Conservation (phyloP, 768 basidiomycete genomes). For the Boletus vinaceobasis region DNA sequence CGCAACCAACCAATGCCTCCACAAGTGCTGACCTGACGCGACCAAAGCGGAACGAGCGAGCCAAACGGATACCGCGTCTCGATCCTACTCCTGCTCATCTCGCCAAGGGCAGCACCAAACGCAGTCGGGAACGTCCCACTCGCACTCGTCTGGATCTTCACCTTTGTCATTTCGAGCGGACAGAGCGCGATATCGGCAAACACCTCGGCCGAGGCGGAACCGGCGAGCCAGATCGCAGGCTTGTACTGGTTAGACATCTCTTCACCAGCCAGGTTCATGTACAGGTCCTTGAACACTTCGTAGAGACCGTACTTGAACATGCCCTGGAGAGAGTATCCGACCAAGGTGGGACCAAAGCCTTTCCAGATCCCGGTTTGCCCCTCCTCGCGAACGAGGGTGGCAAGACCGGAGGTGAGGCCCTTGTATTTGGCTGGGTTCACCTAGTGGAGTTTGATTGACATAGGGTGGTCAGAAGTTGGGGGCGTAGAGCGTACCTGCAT, state of each 20-base stretch:
- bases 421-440: slow-evolving; percentile 75
- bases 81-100: slow-evolving; percentile 63
- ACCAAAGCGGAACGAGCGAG: slow-evolving; percentile 83
- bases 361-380: slow-evolving; percentile 88
- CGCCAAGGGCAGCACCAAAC: slow-evolving; percentile 65
- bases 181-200: slow-evolving; percentile 96
- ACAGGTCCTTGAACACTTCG: slow-evolving; percentile 92
- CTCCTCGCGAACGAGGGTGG: slow-evolving; percentile 72
- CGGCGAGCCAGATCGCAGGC: slow-evolving; percentile 88
- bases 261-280: slow-evolving; percentile 88
- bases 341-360: slow-evolving; percentile 87
- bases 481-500: slow-evolving; percentile 62
- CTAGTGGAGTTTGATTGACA: slow-evolving; percentile 33
- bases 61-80: slow-evolving; percentile 86
- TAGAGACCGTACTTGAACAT: slow-evolving; percentile 99
- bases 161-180: slow-evolving; percentile 91
- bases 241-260: slow-evolving; percentile 78
- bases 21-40: slow-evolving; percentile 62
- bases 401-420: slow-evolving; percentile 59
- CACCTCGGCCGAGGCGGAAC: slow-evolving; percentile 92
- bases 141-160: slow-evolving; percentile 82
- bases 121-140: slow-evolving; percentile 73
- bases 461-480: too few relatives aligned
- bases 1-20: too few relatives aligned
- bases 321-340: slow-evolving; percentile 94